Percentiles rank a stretch among this genome's conserved stretches.
phyloP scores from a whole-genome alignment of 1,284 basidiomycete genomes.

The Cutaneotrichosporon cutaneum region DNA sequence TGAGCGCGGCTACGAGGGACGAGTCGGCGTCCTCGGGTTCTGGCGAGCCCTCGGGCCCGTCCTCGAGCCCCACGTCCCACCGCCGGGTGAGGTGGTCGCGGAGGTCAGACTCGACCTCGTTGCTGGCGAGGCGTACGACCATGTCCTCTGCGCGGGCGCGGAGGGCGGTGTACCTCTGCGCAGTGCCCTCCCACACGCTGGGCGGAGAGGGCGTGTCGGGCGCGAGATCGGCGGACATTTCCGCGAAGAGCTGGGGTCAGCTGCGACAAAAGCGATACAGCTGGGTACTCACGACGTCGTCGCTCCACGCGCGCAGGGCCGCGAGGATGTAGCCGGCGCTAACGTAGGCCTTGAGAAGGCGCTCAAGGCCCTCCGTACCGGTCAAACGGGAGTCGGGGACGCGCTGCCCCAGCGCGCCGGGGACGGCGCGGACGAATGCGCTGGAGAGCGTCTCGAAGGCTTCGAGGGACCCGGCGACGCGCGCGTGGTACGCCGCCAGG shows the following conservation, averaged over 20 bases:
- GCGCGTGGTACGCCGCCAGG: conserved; percentile 69
- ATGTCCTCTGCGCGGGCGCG: conserved; percentile 75
- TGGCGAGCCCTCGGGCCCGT: conserved; percentile 1
- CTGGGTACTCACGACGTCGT: conserved; percentile 69
- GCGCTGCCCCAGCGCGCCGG: conserved; percentile 65
- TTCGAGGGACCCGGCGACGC: conserved; percentile 80
- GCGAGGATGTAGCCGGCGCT: conserved; percentile 69
- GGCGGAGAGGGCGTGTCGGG: conserved; percentile 25
- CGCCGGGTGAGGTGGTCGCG: conserved; percentile 64
- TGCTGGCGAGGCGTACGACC: conserved; percentile 72
- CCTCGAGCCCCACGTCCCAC: conserved; percentile 13
- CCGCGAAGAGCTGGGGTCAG: conserved; percentile 73
- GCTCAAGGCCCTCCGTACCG: conserved; percentile 72
- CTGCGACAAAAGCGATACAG: neutral
- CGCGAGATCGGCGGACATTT: conserved; percentile 74
- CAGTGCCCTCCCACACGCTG: conserved; percentile 67
- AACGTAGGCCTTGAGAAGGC: conserved; percentile 76
- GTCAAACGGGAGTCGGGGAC: conserved; percentile 55
- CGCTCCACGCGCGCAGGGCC: conserved; percentile 74
- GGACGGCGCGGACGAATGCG: conserved; percentile 81
- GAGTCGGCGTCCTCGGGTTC: conserved; percentile 54
- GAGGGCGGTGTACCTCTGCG: conserved; percentile 65
- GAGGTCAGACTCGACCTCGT: conserved; percentile 71
- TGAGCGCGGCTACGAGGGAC: conserved; percentile 67
- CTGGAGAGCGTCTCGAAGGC: conserved; percentile 90